Base-by-base conservation (phyloP, 768 basidiomycete genomes). In the Russula abietina region DNA sequence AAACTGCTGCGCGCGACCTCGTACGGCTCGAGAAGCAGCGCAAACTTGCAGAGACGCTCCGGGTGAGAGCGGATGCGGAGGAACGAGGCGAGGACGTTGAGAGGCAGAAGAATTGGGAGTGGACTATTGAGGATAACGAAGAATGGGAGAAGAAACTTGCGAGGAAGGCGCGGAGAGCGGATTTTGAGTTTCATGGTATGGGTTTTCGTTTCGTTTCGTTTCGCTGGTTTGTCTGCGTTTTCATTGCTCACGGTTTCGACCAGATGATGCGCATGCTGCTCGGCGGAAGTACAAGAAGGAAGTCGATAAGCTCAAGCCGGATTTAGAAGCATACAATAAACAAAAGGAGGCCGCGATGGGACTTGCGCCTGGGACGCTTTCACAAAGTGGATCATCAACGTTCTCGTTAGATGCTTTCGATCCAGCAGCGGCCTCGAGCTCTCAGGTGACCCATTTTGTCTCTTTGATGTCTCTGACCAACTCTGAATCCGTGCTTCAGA, bases 61-160 rank as follows among this genome's bases (percentile, higher is more conserved):
- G 93, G 22, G 75, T 83, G 61, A 93, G 94, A 74, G 86, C 88
- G 2, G 91, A 95, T 65, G 93, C 93, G 1, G 89, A 91, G 73
- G 94, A 93, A 57, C 79, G 83, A 0, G 96, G 94, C n/a, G 92
- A 93, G 72, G 95, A 98, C 71, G 78, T 92, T 7, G 92, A 96
- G 72, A 77, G 94, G 65, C 82, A 84, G 71, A 93, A 91, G 81
- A 93, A 93, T 70, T 98, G 93, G 93, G 91, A 93, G 69, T 94
- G 90, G 78, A 90, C 90, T 30, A 85, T 97, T 61, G 93, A 98
- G 75, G 93, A 98, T 75, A 96, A 94, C 71, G 93, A 98, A 65
- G 80, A 85, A 60, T 99, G 97, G 97, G 94, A 97, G 77, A 90
- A 89, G 80, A 93, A 94, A 73, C 73, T 83, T 68, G 87, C 85